phyloP scores from a whole-genome alignment of 768 basidiomycete genomes.

The Guyanaporus albipodus region DNA sequence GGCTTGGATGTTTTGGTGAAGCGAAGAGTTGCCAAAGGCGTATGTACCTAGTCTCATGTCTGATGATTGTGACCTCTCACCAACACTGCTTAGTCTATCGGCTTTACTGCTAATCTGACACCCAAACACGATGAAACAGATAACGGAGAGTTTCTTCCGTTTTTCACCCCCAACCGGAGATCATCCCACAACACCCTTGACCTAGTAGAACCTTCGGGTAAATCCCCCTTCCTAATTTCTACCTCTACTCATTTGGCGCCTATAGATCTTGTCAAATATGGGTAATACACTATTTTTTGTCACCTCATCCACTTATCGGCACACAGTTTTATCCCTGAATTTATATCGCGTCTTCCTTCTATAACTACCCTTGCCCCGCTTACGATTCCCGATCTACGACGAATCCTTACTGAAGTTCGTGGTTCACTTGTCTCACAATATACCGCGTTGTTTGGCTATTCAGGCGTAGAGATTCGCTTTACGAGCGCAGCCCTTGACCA shows the following conservation, averaged over 20 bases:
- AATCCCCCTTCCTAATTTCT: conserved; percentile 8
- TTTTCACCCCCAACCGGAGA: conserved; percentile 74
- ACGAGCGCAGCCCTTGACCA: conserved; percentile 76
- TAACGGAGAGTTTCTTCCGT: conserved; percentile 45
- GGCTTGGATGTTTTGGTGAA: conserved; percentile 83
- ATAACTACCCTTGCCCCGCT: conserved; percentile 80
- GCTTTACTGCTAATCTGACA: conserved; percentile 62
- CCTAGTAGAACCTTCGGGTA: conserved; percentile 67
- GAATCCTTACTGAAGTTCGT: conserved; percentile 89
- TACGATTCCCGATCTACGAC: conserved; percentile 74
- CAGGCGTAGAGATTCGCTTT: conserved; percentile 83
- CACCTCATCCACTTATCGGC: conserved; percentile 3
- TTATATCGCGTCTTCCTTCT: conserved; percentile 91
- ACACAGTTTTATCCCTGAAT: conserved; percentile 87
- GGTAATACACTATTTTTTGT: too few species aligned
- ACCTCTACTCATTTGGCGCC: not conserved
- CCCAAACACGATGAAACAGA: conserved; percentile 38
- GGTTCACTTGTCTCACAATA: conserved; percentile 92
- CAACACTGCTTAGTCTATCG: conserved; percentile 67
- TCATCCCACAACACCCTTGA: conserved; percentile 55
- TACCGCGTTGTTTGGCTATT: conserved; percentile 75
- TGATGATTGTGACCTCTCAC: not conserved
- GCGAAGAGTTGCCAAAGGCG: conserved; percentile 78
- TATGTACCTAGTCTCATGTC: conserved; percentile 37
- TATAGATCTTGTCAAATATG: conserved; percentile 80